These are phyloP conservation scores for Microthlaspi erraticum DNA, from an alignment of 345 rosid species.

Conservation along the genomic window DNA sequence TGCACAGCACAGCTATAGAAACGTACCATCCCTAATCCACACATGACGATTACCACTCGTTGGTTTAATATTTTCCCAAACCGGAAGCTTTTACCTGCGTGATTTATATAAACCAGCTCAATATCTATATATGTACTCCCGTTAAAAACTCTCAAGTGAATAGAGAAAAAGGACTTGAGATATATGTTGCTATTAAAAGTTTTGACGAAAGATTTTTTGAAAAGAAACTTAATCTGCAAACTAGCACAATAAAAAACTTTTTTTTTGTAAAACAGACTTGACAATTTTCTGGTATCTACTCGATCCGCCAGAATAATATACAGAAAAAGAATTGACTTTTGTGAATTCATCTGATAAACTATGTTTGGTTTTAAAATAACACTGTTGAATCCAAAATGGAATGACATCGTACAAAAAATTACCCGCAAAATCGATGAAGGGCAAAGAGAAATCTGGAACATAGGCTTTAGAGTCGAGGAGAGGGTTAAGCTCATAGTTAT, in stretches of 20 bases:
- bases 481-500: constrained; percentile 78
- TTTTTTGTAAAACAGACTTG: too few species aligned
- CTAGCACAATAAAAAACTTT: background rate
- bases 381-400: too few species aligned
- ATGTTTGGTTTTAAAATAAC: too few species aligned
- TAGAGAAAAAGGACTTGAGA: background rate
- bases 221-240: background rate
- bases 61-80: constrained; percentile 51
- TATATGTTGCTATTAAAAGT: background rate
- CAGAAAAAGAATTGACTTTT: too few species aligned
- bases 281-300: too few species aligned
- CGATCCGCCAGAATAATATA: too few species aligned
- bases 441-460: constrained; percentile 45
- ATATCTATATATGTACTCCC: background rate
- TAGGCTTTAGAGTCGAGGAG: constrained; percentile 64
- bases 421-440: constrained; percentile 68
- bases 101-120: constrained; percentile 17
- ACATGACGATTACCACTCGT: constrained; percentile 63
- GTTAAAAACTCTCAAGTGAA: background rate
- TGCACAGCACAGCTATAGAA: too few species aligned
- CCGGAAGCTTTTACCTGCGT: constrained; percentile 68
- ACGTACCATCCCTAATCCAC: constrained; percentile 50
- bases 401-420: background rate
- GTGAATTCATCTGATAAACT: too few species aligned
- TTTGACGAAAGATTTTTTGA: background rate